phyloP scores from a whole-genome alignment of 1,284 basidiomycete species.

The Tetrapyrgos nigripes region DNA sequence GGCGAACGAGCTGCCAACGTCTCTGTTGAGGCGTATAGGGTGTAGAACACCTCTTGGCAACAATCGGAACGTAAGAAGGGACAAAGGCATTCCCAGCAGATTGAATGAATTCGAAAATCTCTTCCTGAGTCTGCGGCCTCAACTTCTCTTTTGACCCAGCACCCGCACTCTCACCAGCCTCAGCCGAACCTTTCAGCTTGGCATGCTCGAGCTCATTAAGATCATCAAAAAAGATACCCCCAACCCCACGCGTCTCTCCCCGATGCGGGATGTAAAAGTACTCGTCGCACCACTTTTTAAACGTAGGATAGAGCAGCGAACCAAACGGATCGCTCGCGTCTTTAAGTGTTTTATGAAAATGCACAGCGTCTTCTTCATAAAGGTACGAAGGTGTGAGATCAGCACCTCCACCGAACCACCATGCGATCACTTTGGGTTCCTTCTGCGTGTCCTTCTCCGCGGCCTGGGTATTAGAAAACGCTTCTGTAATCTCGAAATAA shows the following conservation, averaged over 20 bases:
- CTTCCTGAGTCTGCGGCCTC: slow-evolving; percentile 62
- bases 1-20: slow-evolving; percentile 89
- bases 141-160: slow-evolving; percentile 34
- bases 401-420: slow-evolving; percentile 99
- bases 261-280: slow-evolving; percentile 98
- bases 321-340: slow-evolving; percentile 81
- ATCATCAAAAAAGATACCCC: slow-evolving; percentile 98
- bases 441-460: slow-evolving; percentile 14
- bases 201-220: slow-evolving; percentile 67
- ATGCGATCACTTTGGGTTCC: slow-evolving; percentile 71
- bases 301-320: slow-evolving; percentile 72
- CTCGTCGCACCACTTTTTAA: slow-evolving; percentile 98
- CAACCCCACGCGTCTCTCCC: slow-evolving; percentile 88
- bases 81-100: slow-evolving; percentile 80
- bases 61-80: slow-evolving; percentile 89
- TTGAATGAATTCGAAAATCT: slow-evolving; percentile 81
- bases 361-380: slow-evolving; percentile 84
- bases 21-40: slow-evolving; percentile 72
- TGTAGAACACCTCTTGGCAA: slow-evolving; percentile 61
- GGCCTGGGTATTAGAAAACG: slow-evolving; percentile 35
- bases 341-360: slow-evolving; percentile 89
- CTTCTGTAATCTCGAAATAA: slow-evolving; percentile 91
- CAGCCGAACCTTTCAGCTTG: slow-evolving; percentile 47
- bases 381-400: slow-evolving; percentile 97
- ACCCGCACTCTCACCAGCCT: slow-evolving; percentile 23